A percentile compares a stretch with the other conserved stretches of the same genome.
Conservation (phyloP, 129 eudicot species). For the Tagetes patula region DNA sequence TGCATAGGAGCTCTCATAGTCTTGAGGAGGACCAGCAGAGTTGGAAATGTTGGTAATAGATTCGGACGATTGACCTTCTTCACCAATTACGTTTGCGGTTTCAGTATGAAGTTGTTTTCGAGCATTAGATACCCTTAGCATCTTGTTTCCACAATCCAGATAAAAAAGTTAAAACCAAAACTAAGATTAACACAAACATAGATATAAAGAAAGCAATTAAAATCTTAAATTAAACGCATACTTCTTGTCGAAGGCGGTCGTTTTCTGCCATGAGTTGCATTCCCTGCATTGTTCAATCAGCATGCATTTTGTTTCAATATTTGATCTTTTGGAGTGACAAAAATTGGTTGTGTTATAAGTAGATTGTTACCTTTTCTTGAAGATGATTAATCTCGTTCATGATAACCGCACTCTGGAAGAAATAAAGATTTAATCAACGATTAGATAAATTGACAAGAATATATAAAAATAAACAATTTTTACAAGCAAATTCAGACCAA, state of each 20-base stretch:
- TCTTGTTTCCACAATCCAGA: conserved; percentile 36
- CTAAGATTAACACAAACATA: conserved; percentile 4
- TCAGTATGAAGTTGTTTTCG: conserved; percentile 35
- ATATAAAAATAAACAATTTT: neutral
- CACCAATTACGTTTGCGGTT: conserved; percentile 44
- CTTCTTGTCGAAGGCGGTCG: conserved; percentile 60
- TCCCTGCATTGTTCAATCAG: conserved; percentile 45
- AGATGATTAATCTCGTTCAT: conserved; percentile 64
- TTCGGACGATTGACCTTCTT: conserved; percentile 74
- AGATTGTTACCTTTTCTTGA: conserved; percentile 63
- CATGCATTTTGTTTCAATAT: conserved; percentile 10
- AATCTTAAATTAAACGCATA: conserved; percentile 22
- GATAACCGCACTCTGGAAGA: conserved; percentile 64
- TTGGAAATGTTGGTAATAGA: conserved; percentile 49
- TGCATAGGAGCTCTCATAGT: conserved; percentile 69
- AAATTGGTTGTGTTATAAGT: conserved; percentile 8
- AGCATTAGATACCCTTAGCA: conserved; percentile 46
- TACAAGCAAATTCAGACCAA: conserved; percentile 3
- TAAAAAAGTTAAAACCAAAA: neutral
- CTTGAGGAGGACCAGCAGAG: conserved; percentile 63
- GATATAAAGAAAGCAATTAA: neutral
- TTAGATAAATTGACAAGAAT: neutral
- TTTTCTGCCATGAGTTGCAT: conserved; percentile 73
- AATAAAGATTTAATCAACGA: conserved; percentile 5
- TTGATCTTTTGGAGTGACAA: conserved; percentile 3